Percentiles rank a stretch among this genome's conserved stretches.
These are phyloP conservation scores for Venturia effusa DNA, from an alignment of 2,329 filamentous ascomycete species.

Conservation along the genomic window DNA sequence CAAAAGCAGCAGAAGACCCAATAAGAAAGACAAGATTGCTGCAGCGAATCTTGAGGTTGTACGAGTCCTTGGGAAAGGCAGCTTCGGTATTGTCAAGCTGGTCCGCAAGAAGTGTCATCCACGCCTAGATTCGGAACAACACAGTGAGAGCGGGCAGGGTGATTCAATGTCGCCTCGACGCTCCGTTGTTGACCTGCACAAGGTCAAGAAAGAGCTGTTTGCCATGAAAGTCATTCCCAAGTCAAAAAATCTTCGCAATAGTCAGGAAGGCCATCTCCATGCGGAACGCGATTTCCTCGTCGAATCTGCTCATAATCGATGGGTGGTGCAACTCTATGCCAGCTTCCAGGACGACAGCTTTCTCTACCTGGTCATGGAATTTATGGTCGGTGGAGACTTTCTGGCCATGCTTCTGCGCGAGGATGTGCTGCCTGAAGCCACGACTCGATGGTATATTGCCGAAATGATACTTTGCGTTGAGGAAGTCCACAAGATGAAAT, in stretches of 20 bases:
- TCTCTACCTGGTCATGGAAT: constrained; percentile 94
- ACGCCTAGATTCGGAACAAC: constrained; percentile 19
- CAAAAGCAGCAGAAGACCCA: constrained; percentile 48
- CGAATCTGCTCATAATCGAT: constrained; percentile 71
- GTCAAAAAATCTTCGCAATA: constrained; percentile 79
- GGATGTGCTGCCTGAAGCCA: constrained; percentile 66
- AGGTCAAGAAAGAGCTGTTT: constrained; percentile 48
- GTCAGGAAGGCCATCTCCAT: constrained; percentile 83
- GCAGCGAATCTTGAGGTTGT: constrained; percentile 66
- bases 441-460: constrained; percentile 78
- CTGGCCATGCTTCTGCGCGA: constrained; percentile 76
- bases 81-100: constrained; percentile 83
- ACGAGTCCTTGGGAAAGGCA: constrained; percentile 80
- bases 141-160: background rate
- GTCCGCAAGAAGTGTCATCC: constrained; percentile 52
- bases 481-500: constrained; percentile 75
- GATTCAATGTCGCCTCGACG: background rate
- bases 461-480: constrained; percentile 96
- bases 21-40: constrained; percentile 40
- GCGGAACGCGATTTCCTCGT: constrained; percentile 90
- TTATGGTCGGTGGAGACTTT: constrained; percentile 95
- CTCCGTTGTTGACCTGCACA: background rate
- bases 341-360: constrained; percentile 81
- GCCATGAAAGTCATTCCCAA: constrained; percentile 98
- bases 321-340: constrained; percentile 78